phyloP scores from a whole-genome alignment of 768 basidiomycete species.

The Mycena alexandri region DNA sequence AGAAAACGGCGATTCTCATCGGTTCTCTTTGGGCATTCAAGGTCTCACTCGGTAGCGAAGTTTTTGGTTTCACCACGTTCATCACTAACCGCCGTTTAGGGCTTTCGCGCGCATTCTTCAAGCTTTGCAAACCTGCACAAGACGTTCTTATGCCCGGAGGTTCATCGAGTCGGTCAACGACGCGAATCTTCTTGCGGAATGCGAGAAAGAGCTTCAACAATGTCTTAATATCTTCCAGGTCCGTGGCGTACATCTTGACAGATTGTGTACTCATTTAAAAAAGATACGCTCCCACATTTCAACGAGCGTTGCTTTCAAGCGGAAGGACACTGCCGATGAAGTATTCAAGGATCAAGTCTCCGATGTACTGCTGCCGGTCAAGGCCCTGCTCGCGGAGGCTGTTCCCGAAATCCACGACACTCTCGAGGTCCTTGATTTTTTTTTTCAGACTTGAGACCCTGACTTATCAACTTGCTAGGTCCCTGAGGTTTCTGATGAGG shows the following conservation, averaged over 20 bases:
- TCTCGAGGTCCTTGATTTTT: background rate
- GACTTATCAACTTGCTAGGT: background rate
- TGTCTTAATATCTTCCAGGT: conserved; percentile 37
- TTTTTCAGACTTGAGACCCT: background rate
- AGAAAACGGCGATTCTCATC: conserved; percentile 8
- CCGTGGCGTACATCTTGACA: background rate
- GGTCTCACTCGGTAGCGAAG: conserved; percentile 16
- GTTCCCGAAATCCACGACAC: background rate
- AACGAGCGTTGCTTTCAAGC: conserved; percentile 24
- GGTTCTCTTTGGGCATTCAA: conserved; percentile 22
- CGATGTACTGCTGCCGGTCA: conserved; percentile 26
- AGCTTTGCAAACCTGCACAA: conserved; percentile 21
- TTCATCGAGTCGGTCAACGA: conserved; percentile 25
- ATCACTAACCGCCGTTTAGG: conserved; percentile 14
- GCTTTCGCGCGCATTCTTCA: conserved; percentile 29
- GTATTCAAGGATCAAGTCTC: conserved; percentile 23
- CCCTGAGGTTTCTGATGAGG: conserved; percentile 7
- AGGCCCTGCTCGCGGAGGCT: conserved; percentile 10
- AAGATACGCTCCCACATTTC: conserved; percentile 32
- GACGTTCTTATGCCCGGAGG: conserved; percentile 30
- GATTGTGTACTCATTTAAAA: background rate
- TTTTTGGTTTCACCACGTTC: background rate
- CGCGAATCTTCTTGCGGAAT: conserved; percentile 27
- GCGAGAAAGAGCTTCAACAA: conserved; percentile 38
- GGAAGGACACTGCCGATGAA: conserved; percentile 28